Evolutionary conservation across 2,329 filamentous ascomycete genomes (phyloP).

Genomic region (Trichophyton rubrum): DNA sequence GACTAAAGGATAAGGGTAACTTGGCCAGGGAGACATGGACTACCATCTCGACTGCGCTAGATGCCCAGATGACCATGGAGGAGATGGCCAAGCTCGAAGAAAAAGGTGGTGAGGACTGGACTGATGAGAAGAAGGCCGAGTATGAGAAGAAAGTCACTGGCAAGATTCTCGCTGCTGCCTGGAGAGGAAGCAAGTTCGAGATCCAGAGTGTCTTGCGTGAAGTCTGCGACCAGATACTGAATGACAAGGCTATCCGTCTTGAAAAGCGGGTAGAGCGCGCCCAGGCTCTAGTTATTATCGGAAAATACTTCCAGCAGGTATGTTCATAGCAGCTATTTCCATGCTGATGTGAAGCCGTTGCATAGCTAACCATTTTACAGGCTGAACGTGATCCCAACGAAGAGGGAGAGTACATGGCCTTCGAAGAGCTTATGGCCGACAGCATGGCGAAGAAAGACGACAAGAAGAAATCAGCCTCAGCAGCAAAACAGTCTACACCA

Average conservation of each 20-base stretch:
- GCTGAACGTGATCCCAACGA: constrained; percentile 83
- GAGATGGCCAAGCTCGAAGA: constrained; percentile 97
- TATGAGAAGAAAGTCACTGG: constrained; percentile 93
- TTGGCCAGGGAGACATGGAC: constrained; percentile 98
- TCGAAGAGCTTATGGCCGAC: constrained; percentile 94
- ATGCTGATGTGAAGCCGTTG: background rate
- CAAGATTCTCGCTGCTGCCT: constrained; percentile 94
- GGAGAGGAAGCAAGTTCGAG: constrained; percentile 93
- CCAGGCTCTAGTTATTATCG: constrained; percentile 75
- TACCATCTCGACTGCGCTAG: constrained; percentile 89
- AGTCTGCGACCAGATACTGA: constrained; percentile 79
- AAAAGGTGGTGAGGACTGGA: constrained; percentile 92
- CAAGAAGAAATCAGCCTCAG: constrained; percentile 41
- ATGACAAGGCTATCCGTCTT: constrained; percentile 64
- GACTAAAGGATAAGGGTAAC: constrained; percentile 90
- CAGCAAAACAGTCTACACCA: constrained; percentile 5
- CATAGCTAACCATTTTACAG: constrained; percentile 35
- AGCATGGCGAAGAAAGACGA: constrained; percentile 90
- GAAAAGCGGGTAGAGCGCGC: constrained; percentile 83
- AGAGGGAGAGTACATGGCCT: constrained; percentile 97
- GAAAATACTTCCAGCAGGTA: constrained; percentile 82
- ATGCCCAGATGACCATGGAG: constrained; percentile 96
- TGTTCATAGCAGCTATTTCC: constrained; percentile 16
- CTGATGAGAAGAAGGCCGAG: constrained; percentile 89
- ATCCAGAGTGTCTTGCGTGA: constrained; percentile 92